These are phyloP conservation scores for Coprinopsis marcescibilis DNA, from an alignment of 768 basidiomycete species.

Conservation along the genomic window DNA sequence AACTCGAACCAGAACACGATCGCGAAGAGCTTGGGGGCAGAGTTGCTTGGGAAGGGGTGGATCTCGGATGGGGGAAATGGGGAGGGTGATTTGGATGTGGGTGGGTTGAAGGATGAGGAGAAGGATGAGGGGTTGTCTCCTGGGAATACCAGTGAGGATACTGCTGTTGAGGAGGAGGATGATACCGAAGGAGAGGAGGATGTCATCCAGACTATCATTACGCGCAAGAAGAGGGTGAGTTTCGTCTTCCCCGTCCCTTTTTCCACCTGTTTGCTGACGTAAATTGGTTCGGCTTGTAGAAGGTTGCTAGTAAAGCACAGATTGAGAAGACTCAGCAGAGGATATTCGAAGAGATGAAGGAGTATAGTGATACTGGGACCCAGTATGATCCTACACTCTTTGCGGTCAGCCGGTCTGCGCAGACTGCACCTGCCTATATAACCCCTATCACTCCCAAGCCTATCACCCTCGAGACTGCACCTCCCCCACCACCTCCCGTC, in stretches of 20 bases:
- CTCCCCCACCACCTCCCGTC: too few species aligned
- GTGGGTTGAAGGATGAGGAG: conserved; percentile 27
- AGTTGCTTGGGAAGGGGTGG: conserved; percentile 57
- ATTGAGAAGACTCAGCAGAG: conserved; percentile 24
- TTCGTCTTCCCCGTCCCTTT: conserved; percentile 9
- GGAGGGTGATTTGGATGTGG: conserved; percentile 32
- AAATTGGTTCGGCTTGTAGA: conserved; percentile 34
- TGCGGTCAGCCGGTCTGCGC: conserved; percentile 38
- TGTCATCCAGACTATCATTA: conserved; percentile 85
- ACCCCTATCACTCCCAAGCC: too few species aligned
- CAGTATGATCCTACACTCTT: conserved; percentile 63
- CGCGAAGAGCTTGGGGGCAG: conserved; percentile 72
- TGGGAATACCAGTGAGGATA: conserved; percentile 18
- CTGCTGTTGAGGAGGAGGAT: conserved; percentile 38
- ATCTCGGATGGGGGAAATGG: conserved; percentile 30
- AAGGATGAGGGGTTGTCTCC: conserved; percentile 32
- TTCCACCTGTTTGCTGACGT: neutral
- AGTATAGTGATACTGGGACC: conserved; percentile 69
- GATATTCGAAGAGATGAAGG: conserved; percentile 60
- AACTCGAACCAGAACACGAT: conserved; percentile 50
- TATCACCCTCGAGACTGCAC: too few species aligned
- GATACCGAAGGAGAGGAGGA: conserved; percentile 66
- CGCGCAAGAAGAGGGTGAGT: conserved; percentile 67
- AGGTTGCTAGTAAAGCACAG: conserved; percentile 53
- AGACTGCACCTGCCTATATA: conserved; percentile 65